These are phyloP conservation scores for Lentinula edodes DNA, from an alignment of 768 basidiomycete genomes.

Conservation along the genomic window DNA sequence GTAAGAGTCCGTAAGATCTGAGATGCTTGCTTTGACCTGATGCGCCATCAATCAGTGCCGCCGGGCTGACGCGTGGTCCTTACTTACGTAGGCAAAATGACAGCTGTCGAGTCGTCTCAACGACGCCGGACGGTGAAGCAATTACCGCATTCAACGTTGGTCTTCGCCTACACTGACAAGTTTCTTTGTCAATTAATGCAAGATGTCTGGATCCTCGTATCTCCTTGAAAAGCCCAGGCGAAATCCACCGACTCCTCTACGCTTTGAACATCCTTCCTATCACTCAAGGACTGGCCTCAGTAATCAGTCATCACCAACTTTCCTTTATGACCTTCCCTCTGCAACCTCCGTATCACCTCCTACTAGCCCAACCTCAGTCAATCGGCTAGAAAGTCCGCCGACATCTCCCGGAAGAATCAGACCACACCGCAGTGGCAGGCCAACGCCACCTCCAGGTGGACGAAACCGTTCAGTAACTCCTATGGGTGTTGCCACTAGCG, in stretches of 20 bases:
- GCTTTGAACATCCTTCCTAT: conserved; percentile 43
- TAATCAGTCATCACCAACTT: conserved; percentile 45
- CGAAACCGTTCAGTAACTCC: conserved; percentile 70
- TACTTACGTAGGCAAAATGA: not conserved
- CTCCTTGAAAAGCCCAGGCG: conserved; percentile 61
- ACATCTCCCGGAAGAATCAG: conserved; percentile 46
- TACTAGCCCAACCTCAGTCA: conserved; percentile 42
- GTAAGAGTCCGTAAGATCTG: not conserved
- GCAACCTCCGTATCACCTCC: conserved; percentile 54
- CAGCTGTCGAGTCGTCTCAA: not conserved
- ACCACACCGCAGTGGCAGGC: conserved; percentile 42
- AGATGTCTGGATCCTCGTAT: conserved; percentile 34
- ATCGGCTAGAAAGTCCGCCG: conserved; percentile 47
- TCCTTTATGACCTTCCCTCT: conserved; percentile 74
- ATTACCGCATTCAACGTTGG: not conserved
- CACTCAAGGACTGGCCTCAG: conserved; percentile 37
- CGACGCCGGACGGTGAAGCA: not conserved
- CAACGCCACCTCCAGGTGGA: conserved; percentile 52
- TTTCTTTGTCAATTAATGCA: not conserved
- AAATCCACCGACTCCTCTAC: conserved; percentile 46
- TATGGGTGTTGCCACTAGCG: conserved; percentile 55
- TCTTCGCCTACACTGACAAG: not conserved
- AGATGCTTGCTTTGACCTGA: not conserved
- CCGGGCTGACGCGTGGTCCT: not conserved
- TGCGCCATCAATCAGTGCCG: not conserved